Conservation (phyloP, 176 grass and related monocot species). For the Zoysia pacifica region DNA sequence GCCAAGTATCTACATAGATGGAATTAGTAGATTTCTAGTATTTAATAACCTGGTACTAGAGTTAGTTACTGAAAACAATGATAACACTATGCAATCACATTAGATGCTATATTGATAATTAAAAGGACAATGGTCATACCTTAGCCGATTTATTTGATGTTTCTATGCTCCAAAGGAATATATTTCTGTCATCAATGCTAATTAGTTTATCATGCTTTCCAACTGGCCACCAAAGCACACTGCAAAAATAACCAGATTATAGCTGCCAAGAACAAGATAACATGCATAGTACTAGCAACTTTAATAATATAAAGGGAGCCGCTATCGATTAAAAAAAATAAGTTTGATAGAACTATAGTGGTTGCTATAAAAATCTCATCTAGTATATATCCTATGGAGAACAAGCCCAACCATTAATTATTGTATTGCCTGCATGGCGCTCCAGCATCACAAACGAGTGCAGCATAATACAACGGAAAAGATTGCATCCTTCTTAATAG, state of each 20-base stretch:
- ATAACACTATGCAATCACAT: neutral
- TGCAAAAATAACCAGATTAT: slow-evolving; percentile 52
- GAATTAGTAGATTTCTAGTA: slow-evolving; percentile 2
- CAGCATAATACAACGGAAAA: slow-evolving; percentile 16
- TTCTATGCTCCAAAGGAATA: slow-evolving; percentile 93
- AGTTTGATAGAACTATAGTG: neutral
- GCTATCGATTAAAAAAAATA: neutral
- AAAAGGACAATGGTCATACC: slow-evolving; percentile 44
- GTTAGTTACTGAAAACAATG: slow-evolving; percentile 24
- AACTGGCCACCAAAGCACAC: slow-evolving; percentile 84
- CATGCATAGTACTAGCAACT: slow-evolving; percentile 30
- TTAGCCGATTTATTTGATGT: slow-evolving; percentile 77
- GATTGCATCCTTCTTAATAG: neutral
- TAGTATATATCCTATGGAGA: neutral
- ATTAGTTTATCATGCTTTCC: slow-evolving; percentile 93
- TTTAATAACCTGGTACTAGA: slow-evolving; percentile 15
- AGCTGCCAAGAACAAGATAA: slow-evolving; percentile 22
- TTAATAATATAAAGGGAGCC: slow-evolving; percentile 1
- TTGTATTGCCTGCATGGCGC: neutral
- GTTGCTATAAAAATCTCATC: neutral
- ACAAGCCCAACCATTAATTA: neutral
- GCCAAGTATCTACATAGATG: slow-evolving; percentile 22
- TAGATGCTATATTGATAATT: slow-evolving; percentile 22
- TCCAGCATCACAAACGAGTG: neutral
- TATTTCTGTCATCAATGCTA: slow-evolving; percentile 87